Conservation (phyloP, 768 basidiomycete genomes). For the Xerocomus brunneocitrinus region DNA sequence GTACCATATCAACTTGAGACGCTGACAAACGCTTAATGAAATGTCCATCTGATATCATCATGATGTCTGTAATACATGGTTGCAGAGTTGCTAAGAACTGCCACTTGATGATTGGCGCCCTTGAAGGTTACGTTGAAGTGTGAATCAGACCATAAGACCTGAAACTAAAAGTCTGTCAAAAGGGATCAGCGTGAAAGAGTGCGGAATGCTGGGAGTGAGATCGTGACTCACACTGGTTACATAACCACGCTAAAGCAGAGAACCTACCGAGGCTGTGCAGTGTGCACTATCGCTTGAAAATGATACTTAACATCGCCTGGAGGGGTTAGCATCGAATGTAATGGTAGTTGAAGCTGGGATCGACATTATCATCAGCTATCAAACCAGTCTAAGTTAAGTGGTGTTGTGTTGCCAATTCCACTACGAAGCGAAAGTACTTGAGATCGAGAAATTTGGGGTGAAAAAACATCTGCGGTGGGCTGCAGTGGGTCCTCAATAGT, state of each 20-base stretch:
- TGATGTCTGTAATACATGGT: background rate
- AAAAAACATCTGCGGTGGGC: too few relatives aligned
- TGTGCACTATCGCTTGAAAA: too few relatives aligned
- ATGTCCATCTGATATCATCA: background rate
- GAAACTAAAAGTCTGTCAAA: background rate
- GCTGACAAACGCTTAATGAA: background rate
- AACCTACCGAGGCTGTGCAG: background rate
- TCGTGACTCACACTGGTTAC: background rate
- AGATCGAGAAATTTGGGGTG: too few relatives aligned
- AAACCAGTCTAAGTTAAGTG: too few relatives aligned
- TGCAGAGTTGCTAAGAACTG: background rate
- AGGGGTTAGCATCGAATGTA: too few relatives aligned
- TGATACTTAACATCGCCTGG: too few relatives aligned
- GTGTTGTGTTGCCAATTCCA: too few relatives aligned
- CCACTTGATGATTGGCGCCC: background rate
- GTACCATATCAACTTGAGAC: constrained; percentile 3
- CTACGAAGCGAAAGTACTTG: too few relatives aligned
- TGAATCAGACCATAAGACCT: background rate
- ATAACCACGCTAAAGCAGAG: background rate
- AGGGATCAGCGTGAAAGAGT: background rate
- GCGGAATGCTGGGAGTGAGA: background rate
- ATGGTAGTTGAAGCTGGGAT: too few relatives aligned
- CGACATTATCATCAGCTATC: too few relatives aligned
- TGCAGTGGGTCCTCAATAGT: too few relatives aligned
- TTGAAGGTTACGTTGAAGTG: background rate